These are phyloP conservation scores for Themeda triandra DNA, from an alignment of 176 grass and related monocot species.

Conservation along the genomic window DNA sequence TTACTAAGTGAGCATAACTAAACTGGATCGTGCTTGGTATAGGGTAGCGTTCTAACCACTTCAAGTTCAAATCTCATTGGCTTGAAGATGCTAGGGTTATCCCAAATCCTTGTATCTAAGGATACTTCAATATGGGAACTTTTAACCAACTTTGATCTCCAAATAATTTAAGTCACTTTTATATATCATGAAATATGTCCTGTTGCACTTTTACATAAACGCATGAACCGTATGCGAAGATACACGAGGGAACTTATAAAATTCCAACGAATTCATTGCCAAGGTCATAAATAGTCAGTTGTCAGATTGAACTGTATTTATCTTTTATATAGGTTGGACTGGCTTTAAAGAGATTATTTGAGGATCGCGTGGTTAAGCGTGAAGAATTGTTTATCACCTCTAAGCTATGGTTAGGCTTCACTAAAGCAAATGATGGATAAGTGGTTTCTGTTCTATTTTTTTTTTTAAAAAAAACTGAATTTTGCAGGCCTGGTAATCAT, in stretches of 20 bases:
- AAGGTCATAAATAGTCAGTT: no score
- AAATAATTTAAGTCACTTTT: neutral
- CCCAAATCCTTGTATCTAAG: neutral
- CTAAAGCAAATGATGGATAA: neutral
- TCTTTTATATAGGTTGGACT: constrained; percentile 57
- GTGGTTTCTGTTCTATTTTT: neutral
- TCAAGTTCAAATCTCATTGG: no score
- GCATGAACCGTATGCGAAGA: neutral
- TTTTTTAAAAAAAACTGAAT: neutral
- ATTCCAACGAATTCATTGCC: neutral
- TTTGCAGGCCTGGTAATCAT: constrained; percentile 30
- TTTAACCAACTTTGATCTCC: neutral
- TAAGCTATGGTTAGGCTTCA: constrained; percentile 59
- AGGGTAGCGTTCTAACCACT: no score
- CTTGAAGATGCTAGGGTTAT: neutral
- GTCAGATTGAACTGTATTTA: neutral
- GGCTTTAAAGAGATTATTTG: constrained; percentile 62
- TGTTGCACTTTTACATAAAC: neutral
- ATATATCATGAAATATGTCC: neutral
- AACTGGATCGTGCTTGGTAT: no score
- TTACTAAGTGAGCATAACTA: no score
- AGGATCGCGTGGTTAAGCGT: constrained; percentile 58
- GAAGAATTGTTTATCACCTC: constrained; percentile 79
- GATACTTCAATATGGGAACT: neutral
- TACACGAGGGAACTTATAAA: neutral